Conservation (phyloP, 306 rosid species). For the Vachellia pachyceras region DNA sequence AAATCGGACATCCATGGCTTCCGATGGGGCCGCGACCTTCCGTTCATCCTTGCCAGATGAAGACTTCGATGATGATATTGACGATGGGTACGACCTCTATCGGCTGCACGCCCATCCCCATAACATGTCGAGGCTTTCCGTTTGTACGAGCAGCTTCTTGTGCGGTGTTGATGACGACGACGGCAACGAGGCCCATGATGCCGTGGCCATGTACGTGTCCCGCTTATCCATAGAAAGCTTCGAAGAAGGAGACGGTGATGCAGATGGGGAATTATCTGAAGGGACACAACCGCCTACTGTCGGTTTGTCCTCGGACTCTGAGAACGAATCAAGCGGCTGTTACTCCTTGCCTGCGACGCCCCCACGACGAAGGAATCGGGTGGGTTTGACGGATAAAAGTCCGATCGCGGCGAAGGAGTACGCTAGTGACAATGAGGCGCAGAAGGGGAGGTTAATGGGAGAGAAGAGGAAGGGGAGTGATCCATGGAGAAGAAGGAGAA, state of each 20-base stretch:
- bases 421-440: conserved; percentile 66
- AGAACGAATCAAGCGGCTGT: neutral
- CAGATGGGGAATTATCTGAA: conserved; percentile 12
- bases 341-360: conserved; percentile 18
- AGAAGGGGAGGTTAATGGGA: conserved; percentile 3
- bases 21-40: conserved; percentile 53
- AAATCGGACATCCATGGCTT: conserved; percentile 48
- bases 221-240: conserved; percentile 5
- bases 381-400: neutral
- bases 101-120: conserved; percentile 2
- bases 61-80: neutral
- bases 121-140: conserved; percentile 13
- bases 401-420: conserved; percentile 48
- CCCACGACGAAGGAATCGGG: conserved; percentile 23
- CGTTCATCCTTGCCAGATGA: conserved; percentile 51
- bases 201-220: conserved; percentile 1
- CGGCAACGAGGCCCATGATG: neutral
- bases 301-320: neutral
- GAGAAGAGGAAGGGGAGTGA: conserved; percentile 15
- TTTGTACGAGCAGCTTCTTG: conserved; percentile 1
- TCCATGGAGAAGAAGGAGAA: too few relatives aligned
- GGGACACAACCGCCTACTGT: neutral
- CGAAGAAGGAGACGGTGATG: conserved; percentile 17
- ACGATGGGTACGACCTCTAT: neutral
- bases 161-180: neutral